phyloP scores from a whole-genome alignment of 148 eudicot genomes.

The Vaccinium myrtillus region DNA sequence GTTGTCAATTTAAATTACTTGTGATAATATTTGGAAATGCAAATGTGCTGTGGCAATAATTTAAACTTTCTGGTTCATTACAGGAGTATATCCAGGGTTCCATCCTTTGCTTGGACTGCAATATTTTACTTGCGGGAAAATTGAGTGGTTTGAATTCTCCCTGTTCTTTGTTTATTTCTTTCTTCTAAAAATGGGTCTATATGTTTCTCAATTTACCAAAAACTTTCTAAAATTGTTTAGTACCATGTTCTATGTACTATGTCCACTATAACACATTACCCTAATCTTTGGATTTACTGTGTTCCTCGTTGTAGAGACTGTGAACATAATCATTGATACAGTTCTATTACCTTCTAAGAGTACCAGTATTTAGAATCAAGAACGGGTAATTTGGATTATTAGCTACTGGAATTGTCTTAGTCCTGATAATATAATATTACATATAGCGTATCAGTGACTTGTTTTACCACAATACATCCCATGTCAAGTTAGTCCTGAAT shows the following conservation, averaged over 20 bases:
- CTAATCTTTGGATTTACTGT: background rate
- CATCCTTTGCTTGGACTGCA: conserved; percentile 95
- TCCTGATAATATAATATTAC: background rate
- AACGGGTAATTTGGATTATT: background rate
- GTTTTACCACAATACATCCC: background rate
- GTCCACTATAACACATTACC: background rate
- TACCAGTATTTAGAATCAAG: background rate
- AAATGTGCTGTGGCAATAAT: background rate
- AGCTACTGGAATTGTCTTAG: background rate
- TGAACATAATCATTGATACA: background rate
- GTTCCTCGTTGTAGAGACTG: background rate
- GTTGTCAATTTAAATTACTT: background rate
- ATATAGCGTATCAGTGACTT: background rate
- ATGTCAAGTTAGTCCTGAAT: background rate
- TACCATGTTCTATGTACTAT: background rate
- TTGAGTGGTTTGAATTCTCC: conserved; percentile 65
- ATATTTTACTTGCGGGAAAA: conserved; percentile 85
- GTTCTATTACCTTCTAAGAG: background rate
- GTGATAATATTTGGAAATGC: background rate
- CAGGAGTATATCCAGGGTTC: conserved; percentile 75
- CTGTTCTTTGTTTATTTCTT: conserved; percentile 3
- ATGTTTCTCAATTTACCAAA: background rate
- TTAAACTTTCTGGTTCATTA: conserved; percentile 8
- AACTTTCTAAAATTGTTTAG: background rate
- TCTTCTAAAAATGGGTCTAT: background rate